These are phyloP conservation scores for Pleochaeta shiraiana DNA, from an alignment of 2,329 filamentous ascomycete genomes.

Conservation along the genomic window DNA sequence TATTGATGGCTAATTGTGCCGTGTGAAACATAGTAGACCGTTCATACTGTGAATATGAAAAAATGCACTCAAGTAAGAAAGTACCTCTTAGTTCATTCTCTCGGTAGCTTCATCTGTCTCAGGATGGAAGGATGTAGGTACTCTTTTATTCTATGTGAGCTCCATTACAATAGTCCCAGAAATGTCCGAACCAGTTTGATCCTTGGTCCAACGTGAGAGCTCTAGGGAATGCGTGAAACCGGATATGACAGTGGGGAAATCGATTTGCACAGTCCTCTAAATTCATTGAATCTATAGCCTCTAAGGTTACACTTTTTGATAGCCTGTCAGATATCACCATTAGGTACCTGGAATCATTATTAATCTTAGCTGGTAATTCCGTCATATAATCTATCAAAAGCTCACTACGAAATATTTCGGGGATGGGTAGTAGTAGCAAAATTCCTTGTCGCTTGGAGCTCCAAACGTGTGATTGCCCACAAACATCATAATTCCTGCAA, in stretches of 20 bases:
- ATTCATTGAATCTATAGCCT: not conserved
- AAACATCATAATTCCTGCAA: not conserved
- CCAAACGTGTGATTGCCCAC: not conserved
- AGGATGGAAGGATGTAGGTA: too few relatives aligned
- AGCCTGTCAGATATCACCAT: not conserved
- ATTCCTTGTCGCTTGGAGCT: not conserved
- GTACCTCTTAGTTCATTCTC: too few relatives aligned
- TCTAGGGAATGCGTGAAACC: not conserved
- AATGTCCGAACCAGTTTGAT: not conserved
- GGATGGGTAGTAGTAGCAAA: not conserved
- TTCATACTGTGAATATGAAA: not conserved
- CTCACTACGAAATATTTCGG: not conserved
- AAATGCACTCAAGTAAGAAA: not conserved
- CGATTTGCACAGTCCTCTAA: not conserved
- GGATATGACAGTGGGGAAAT: not conserved
- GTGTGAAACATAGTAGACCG: not conserved
- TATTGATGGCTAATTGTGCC: not conserved
- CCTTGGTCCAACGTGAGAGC: not conserved
- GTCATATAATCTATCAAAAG: not conserved
- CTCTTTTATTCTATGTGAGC: too few relatives aligned
- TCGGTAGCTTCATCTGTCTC: too few relatives aligned
- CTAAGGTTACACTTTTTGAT: too few relatives aligned
- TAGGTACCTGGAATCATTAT: not conserved
- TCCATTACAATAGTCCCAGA: not conserved
- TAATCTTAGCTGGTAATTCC: not conserved